Evolutionary conservation across 176 grass and related monocot species (phyloP), one percentile per base, ranked within the genome.

Genomic region (Raddia distichophylla): DNA sequence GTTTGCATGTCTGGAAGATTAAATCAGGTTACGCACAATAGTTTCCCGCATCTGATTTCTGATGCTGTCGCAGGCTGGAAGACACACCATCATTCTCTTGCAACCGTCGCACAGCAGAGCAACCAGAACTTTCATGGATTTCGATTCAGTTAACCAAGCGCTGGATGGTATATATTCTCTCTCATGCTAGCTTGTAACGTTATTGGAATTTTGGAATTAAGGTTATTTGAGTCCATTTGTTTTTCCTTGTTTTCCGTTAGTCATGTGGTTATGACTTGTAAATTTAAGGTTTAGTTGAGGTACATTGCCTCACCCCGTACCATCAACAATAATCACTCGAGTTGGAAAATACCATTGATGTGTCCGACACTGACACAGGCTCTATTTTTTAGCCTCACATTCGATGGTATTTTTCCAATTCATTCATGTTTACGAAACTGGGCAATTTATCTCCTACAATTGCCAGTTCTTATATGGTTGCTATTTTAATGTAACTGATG

Each of bases 121-220:
- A 2, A 82, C 87, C 1, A 93, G 94, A 67, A 97, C 91, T 58
- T 97, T 97, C 61, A 89, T 97, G 91, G 91, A 90, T 59, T 97
- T 81, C 57, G 70, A 75, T 90, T 90, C 94, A 22, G 76, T 97
- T 54, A 93, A 84, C 74, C 91, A 94, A 12, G 87, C 91, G 13
- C 78, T 97, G 67, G 94, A 97, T 75, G 94, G 94, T 93, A 67
- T 54, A 60, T 18, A 6, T 79, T 77, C 47, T 73, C 59, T 61
- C 51, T 0, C 34, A 82, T 55, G 37, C 71, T 45, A 54, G 34
- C 16, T 60, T 77, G 8, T 63, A 76, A 61, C 69, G 51, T 33
- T 61, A 74, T 50, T 75, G 53, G 52, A 80, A 3, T 75, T 52
- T 5, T 81, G 14, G 1, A 32, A 43, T n/a, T 50, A 51, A 13